These are phyloP conservation scores for Venturia effusa DNA, from an alignment of 2,329 filamentous ascomycete genomes.

Conservation along the genomic window DNA sequence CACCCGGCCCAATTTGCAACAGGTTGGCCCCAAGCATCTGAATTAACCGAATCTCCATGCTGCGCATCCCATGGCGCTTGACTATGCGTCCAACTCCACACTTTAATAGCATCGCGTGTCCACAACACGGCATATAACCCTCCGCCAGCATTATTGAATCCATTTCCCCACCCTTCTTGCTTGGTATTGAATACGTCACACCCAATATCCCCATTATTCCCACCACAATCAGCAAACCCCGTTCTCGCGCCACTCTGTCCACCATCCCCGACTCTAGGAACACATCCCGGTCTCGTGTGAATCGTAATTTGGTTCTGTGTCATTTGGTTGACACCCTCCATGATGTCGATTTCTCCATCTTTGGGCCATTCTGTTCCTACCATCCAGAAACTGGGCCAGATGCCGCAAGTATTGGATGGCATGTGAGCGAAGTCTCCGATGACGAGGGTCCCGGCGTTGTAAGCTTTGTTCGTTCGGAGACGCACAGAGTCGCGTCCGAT, in stretches of 20 bases:
- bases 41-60: slow-evolving; percentile 29
- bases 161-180: slow-evolving; percentile 19
- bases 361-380: slow-evolving; percentile 27
- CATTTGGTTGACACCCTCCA: slow-evolving; percentile 28
- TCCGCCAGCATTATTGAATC: slow-evolving; percentile 30
- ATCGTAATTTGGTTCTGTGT: slow-evolving; percentile 27
- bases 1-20: slow-evolving; percentile 55
- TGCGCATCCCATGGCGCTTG: slow-evolving; percentile 21
- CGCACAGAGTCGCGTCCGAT: slow-evolving; percentile 26
- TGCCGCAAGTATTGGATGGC: slow-evolving; percentile 26
- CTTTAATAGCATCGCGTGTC: slow-evolving; percentile 30
- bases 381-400: slow-evolving; percentile 31
- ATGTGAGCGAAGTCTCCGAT: slow-evolving; percentile 31
- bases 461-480: slow-evolving; percentile 25
- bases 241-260: slow-evolving; percentile 22
- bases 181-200: slow-evolving; percentile 10
- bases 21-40: slow-evolving; percentile 56
- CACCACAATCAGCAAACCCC: slow-evolving; percentile 25
- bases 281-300: slow-evolving; percentile 19
- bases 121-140: slow-evolving; percentile 34
- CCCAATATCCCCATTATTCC: slow-evolving; percentile 19
- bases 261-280: slow-evolving; percentile 20
- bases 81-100: slow-evolving; percentile 34
- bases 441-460: slow-evolving; percentile 21
- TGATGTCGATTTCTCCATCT: slow-evolving; percentile 28